Evolutionary conservation across 164 flowering plant species (phyloP).

Genomic region (Aristolochia fimbriata): DNA sequence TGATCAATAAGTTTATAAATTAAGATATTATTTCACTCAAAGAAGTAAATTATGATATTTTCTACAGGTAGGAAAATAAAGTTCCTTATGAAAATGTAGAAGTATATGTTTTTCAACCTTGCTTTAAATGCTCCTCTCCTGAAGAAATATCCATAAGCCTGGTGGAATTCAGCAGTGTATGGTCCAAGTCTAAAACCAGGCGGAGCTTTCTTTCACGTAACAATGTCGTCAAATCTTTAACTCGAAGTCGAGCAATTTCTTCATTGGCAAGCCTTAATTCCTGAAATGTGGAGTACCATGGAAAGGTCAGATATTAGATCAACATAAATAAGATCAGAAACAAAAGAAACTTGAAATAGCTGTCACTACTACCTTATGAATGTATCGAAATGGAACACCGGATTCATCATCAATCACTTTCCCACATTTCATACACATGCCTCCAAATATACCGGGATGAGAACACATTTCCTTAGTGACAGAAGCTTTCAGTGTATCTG

Average conservation of each 20-base stretch:
- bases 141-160: constrained; percentile 29
- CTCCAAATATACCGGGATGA: constrained; percentile 56
- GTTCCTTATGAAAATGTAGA: too few species aligned
- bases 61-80: too few species aligned
- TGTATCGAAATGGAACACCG: constrained; percentile 64
- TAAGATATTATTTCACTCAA: too few species aligned
- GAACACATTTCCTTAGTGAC: constrained; percentile 23
- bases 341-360: background rate
- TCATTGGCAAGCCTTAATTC: constrained; percentile 52
- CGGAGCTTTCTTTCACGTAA: constrained; percentile 46
- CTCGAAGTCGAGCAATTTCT: constrained; percentile 56
- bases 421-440: constrained; percentile 64
- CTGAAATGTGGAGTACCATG: constrained; percentile 22
- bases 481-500: background rate
- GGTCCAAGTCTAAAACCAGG: constrained; percentile 80
- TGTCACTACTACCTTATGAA: constrained; percentile 42
- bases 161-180: constrained; percentile 77
- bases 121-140: constrained; percentile 54
- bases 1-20: too few species aligned
- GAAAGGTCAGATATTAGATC: background rate
- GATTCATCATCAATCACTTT: constrained; percentile 37
- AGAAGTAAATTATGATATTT: too few species aligned
- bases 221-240: constrained; percentile 38
- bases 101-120: background rate
- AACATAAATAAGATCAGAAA: background rate